Conservation (phyloP, 495 filamentous ascomycete genomes). For the Oleoguttula mirabilis region DNA sequence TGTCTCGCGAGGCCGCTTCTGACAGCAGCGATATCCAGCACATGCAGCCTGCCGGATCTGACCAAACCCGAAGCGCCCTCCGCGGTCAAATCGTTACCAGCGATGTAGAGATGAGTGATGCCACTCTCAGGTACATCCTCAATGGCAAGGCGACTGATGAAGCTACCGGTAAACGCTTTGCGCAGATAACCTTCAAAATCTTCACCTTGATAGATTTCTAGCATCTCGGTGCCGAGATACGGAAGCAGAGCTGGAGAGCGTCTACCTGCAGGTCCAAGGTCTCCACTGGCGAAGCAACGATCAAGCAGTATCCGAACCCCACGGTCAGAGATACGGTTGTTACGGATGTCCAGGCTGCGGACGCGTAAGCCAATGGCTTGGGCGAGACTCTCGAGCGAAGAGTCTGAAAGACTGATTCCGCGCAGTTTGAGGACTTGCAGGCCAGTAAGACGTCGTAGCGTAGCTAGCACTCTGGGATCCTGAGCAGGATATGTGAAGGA, state of each 20-base stretch:
- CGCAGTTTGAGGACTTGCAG: slow-evolving; percentile 50
- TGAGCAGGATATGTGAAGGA: slow-evolving; percentile 47
- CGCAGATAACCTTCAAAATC: slow-evolving; percentile 40
- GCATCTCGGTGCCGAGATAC: slow-evolving; percentile 20
- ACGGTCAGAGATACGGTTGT: slow-evolving; percentile 48
- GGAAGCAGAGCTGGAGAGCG: slow-evolving; percentile 10
- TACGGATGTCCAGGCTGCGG: slow-evolving; percentile 46
- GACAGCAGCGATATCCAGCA: slow-evolving; percentile 37
- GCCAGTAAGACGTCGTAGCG: slow-evolving; percentile 31
- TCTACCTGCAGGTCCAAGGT: slow-evolving; percentile 8
- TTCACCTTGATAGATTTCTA: slow-evolving; percentile 28
- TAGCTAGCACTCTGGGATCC: slow-evolving; percentile 38
- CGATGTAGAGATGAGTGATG: slow-evolving; percentile 49
- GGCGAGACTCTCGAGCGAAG: slow-evolving; percentile 42
- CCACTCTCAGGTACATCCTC: slow-evolving; percentile 42
- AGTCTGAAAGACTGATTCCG: slow-evolving; percentile 44
- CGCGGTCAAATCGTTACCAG: slow-evolving; percentile 30
- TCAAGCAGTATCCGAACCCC: slow-evolving; percentile 41
- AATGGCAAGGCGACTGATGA: slow-evolving; percentile 40
- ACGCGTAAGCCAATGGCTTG: slow-evolving; percentile 41
- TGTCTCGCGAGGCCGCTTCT: not conserved
- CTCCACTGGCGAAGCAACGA: slow-evolving; percentile 33
- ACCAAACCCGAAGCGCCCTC: slow-evolving; percentile 45
- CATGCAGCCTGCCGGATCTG: slow-evolving; percentile 38
- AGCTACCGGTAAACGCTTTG: slow-evolving; percentile 37